Evolutionary conservation across 306 rosid species (phyloP).

Genomic region (Rosa lucieae): DNA sequence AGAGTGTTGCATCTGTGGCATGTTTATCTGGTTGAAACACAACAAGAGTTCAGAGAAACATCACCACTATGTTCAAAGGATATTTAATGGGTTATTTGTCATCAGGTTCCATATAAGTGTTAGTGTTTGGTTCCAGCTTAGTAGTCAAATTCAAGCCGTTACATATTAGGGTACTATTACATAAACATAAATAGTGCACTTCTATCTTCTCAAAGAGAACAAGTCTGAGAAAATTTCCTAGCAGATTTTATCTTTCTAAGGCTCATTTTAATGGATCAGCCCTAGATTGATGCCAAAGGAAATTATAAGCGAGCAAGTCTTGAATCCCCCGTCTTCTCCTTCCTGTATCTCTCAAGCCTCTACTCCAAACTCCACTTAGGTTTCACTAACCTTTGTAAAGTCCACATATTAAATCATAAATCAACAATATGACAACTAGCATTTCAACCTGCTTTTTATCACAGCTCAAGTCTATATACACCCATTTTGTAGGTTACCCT

Average conservation of each 20-base stretch:
- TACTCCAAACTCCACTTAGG: background rate
- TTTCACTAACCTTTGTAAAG: background rate
- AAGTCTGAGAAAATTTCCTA: background rate
- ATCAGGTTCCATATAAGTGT: background rate
- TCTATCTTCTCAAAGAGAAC: background rate
- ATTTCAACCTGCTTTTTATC: background rate
- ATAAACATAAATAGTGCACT: background rate
- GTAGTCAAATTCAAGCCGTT: background rate
- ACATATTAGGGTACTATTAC: background rate
- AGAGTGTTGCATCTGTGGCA: conserved; percentile 79
- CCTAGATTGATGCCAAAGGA: background rate
- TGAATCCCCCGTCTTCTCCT: background rate
- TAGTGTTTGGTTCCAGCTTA: background rate
- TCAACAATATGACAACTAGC: background rate
- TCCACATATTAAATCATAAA: background rate
- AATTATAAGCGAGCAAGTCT: background rate
- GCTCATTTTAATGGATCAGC: background rate
- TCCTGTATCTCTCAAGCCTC: background rate
- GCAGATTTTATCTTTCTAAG: background rate
- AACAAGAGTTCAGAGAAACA: conserved; percentile 13
- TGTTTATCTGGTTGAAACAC: conserved; percentile 57
- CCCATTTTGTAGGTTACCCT: background rate
- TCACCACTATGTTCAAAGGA: background rate
- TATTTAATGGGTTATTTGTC: background rate
- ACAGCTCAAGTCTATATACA: background rate